Base-by-base conservation (phyloP, 2,329 filamentous ascomycete genomes). In the Lasiodiplodia sp. region DNA sequence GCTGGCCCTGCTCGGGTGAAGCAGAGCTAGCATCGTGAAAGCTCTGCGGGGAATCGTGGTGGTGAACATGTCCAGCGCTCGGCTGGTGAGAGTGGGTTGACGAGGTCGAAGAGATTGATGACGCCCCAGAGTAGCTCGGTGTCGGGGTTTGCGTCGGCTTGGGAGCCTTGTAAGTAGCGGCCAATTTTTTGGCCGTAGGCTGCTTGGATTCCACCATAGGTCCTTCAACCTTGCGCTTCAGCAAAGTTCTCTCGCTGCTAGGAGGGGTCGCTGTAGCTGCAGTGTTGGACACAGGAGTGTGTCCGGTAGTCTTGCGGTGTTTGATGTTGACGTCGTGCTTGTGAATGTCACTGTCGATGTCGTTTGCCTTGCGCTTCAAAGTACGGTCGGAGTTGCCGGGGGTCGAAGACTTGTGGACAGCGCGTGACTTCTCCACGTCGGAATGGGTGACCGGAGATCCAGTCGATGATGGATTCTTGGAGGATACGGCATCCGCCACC, bases 391-490 rank as follows among this genome's bases (percentile, higher is more conserved):
- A 76, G 69, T 77, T 76, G 70, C 72, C 74, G 34, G 74, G 71
- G 18, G 76, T 77, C 31, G 78, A 76, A 12, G 75, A 75, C 56
- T 79, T 80, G 72, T 80, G 76, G 16, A 79, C 76, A 14, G 79
- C 78, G 65, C 81, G 74, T 71, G 80, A 79, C 73, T 84, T 79
- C 70, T 86, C 81, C 67, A 86, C 79, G 73, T 90, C 87, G 23
- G 87, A 89, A 34, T 86, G 85, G 75, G 87, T 87, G 25, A 87
- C 86, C 3, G 88, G 89, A 11, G 88, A 90, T 6, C 87, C 87
- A 25, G 87, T 87, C 2, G 88, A 89, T 18, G 88, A 90, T 2
- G 87, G 87, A 66, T 89, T 89, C 73, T 85, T 86, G 1, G 88
- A 47, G 44, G 44, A 87, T 52, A 86, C 87, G 69, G 82, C 88